Evolutionary conservation across 179 eudicot genomes (phyloP).

Genomic region (Dionaea muscipula): DNA sequence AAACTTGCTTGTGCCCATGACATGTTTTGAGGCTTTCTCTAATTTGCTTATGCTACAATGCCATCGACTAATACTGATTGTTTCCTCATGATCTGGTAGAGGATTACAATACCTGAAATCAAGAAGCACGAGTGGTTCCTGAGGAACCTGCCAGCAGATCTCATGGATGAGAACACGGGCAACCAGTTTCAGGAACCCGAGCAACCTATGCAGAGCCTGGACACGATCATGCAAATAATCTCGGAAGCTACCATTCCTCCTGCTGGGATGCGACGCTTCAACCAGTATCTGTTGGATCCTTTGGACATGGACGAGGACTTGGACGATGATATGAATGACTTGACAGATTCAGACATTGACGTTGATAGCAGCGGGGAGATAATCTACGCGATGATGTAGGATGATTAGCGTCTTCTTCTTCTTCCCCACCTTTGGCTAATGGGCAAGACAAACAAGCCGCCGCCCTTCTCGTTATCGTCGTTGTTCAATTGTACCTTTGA

Average conservation of each 20-base stretch:
- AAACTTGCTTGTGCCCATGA: no score
- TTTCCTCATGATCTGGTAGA: no score
- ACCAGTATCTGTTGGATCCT: slow-evolving; percentile 10
- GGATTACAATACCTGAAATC: slow-evolving; percentile 65
- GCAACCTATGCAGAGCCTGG: slow-evolving; percentile 64
- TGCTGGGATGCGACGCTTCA: slow-evolving; percentile 17
- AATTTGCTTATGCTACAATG: no score
- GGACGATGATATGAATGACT: slow-evolving; percentile 76
- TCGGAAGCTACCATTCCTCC: slow-evolving; percentile 70
- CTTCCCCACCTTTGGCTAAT: no score
- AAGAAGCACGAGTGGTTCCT: slow-evolving; percentile 52
- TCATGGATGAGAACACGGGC: slow-evolving; percentile 38
- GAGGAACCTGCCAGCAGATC: slow-evolving; percentile 57
- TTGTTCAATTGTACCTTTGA: no score
- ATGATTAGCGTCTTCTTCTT: no score
- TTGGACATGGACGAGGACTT: slow-evolving; percentile 49
- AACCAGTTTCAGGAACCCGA: slow-evolving; percentile 53
- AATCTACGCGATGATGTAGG: slow-evolving; percentile 50
- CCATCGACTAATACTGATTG: no score
- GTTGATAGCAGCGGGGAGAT: slow-evolving; percentile 84
- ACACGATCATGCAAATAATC: slow-evolving; percentile 63
- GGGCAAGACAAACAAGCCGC: not conserved
- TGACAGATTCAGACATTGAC: slow-evolving; percentile 37
- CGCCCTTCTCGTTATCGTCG: not conserved
- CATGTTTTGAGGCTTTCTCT: no score